Percentiles rank a stretch among this genome's conserved stretches.
These are phyloP conservation scores for Cubamyces sp. DNA, from an alignment of 768 basidiomycete genomes.

Conservation along the genomic window DNA sequence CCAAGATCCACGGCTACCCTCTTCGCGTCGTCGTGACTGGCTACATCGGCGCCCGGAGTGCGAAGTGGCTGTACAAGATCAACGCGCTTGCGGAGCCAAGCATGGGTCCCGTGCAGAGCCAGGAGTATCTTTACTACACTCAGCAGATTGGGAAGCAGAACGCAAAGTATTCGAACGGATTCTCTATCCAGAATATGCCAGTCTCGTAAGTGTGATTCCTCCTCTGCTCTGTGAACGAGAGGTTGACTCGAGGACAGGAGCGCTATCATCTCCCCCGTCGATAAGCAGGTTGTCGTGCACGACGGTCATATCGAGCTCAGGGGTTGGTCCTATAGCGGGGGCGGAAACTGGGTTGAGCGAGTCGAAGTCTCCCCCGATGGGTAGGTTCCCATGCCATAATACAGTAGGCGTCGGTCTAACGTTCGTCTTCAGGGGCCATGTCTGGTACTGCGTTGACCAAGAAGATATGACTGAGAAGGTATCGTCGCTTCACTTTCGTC, in stretches of 20 bases:
- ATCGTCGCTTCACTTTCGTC: too few species aligned
- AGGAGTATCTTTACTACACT: constrained; percentile 58
- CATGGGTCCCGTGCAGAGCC: constrained; percentile 54
- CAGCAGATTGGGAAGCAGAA: constrained; percentile 60
- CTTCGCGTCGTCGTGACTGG: constrained; percentile 55
- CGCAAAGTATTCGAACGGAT: constrained; percentile 53
- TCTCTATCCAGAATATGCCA: constrained; percentile 61
- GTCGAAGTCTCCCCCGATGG: constrained; percentile 59
- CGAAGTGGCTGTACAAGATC: constrained; percentile 58
- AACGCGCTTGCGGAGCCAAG: constrained; percentile 54
- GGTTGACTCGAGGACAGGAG: constrained; percentile 39
- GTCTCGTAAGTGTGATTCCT: constrained; percentile 48
- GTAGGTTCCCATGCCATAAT: constrained; percentile 29
- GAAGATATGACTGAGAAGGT: constrained; percentile 56
- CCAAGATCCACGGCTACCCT: constrained; percentile 55
- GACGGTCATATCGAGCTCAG: constrained; percentile 48
- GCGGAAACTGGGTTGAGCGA: constrained; percentile 57
- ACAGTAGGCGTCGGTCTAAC: not conserved
- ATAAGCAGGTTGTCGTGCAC: constrained; percentile 52
- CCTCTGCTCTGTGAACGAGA: too few species aligned
- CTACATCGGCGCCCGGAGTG: constrained; percentile 57
- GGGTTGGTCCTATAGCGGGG: constrained; percentile 38
- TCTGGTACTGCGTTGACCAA: constrained; percentile 52
- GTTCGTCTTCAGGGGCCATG: constrained; percentile 42
- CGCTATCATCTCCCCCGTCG: constrained; percentile 49